Base-by-base conservation (phyloP, 2,329 filamentous ascomycete genomes). In the Aspergillus terreus region DNA sequence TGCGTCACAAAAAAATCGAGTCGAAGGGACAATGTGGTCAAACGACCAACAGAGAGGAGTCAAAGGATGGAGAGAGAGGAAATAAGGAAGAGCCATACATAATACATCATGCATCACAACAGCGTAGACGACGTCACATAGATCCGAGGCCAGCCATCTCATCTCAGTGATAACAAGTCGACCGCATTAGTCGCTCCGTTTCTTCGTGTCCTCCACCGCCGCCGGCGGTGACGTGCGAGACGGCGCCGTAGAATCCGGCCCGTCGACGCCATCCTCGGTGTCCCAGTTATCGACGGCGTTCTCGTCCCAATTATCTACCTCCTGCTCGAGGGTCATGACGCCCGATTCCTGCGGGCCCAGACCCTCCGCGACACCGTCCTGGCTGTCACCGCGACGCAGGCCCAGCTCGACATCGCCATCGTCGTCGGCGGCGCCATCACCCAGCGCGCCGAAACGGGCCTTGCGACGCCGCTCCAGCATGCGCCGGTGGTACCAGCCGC, bases 281-380 rank as follows among this genome's bases (percentile, higher is more conserved):
- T 86, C 83, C 84, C 83, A 87, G 59, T 76, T 77, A 61, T 85
- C 82, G 53, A 83, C 82, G 1, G 76, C 80, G 70, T 96, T 94
- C 74, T 96, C 92, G 65, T 96, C 91, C 91, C 92, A 96, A 60
- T 92, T 90, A 66, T 96, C 92, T 6, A 96, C 81, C 73, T 95
- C 89, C 53, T 92, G 82, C 60, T 95, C 91, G 17, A 95, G 66
- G 1, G 76, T 79, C 56, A 68, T 75, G n/a, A 90, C 74, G 15
- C 86, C 86, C 27, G 81, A 83, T 69, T 89, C 87, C 57, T 88
- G 87, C 38, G 67, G 72, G 25, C 64, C 75, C 19, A 70, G 61
- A 1, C 66, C 69, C 4, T 64, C 65, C 11, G 63, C 27, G 7
- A 7, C 27, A 30, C 65, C 4, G 11, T 64, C 63, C 12, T 64